Evolutionary conservation across 805 yeast species (phyloP), one percentile per base, ranked within the genome.

Genomic region (Cyberlindnera mrakii): DNA sequence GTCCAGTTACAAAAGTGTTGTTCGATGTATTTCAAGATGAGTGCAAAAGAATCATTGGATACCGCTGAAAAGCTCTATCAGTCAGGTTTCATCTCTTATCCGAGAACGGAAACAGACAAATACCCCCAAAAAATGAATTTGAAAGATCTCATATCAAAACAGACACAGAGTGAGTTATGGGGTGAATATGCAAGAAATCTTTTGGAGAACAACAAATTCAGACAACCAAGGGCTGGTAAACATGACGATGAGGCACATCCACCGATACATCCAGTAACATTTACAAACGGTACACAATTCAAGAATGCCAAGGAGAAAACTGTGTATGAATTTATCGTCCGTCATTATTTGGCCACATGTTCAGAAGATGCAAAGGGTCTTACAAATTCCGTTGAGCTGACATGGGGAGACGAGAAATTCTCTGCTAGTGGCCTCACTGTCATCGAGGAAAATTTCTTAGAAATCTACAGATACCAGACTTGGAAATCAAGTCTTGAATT

Each of bases 201-300:
- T 6, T 41, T 75, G 7, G 62, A 63, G 8, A 64, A 46, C 47
- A 67, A 45, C 30, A 72, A 71, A 33, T 85, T 74, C 54, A 55
- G 70, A n/a, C 55, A 56, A 4, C 99, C 99, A 0, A 66, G 98
- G 40, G 71, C 71, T 33, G 99, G 99, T 5, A 72, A 68, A 11
- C 82, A 86, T 57, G 85, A 89, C 57, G 99, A 93, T 65, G 81
- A 88, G 58, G 98, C 99, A 19, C 99, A 93, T 74, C 98, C 99
- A 5, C 97, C 99, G 0, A 93, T 93, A 45, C 97, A 93, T 62
- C 99, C 99, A 0, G 79, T 87, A 10, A 67, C 65, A 45, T 75
- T 67, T 50, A 71, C 56, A 27, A 68, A 63, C 37, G 59, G 54
- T 39, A 57, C 49, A 20, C 52, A 43, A 17, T 55, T 57, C 37